Base-by-base conservation (phyloP, 164 flowering plant genomes). In the Buxus sempervirens region DNA sequence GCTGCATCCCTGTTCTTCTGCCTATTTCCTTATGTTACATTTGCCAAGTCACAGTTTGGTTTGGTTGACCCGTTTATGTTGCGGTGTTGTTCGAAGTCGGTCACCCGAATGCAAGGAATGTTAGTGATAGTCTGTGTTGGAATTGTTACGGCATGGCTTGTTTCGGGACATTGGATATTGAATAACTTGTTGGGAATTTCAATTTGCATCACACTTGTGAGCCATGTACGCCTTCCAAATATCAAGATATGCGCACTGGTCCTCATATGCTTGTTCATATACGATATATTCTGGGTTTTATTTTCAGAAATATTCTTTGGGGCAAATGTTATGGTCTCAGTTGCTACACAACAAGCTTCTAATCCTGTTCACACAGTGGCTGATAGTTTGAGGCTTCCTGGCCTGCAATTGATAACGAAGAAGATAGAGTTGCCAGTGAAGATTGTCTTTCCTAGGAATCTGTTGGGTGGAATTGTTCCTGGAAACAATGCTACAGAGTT, bases 251-350 rank as follows among this genome's bases (percentile, higher is more conserved):
- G 99, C 75, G 85, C 96, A 5, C 78, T 95, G 88, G 97, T 95
- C 18, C 90, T 95, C n/a, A 79, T 75, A 48, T 95, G 97, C 74
- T 70, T 92, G 82, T 92, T 95, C 62, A 79, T 88, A 4, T 92
- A 95, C 71, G 99, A 95, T 77, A 87, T 95, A 64, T 95, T 92
- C 78, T 95, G 98, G 99, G 99, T 95, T 56, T 95, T 89, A 82
- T 95, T 80, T 75, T 95, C 99, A 1, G 98, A 95, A 86, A 89
- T 87, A 67, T 82, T 95, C 69, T 95, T 95, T 73, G 99, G 98
- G 27, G 96, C 89, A 56, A 95, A 95, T 75, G 99, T 95, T 62
- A 92, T 92, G 99, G 98, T 92, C 27, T 87, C 98, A 0, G 96
- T 92, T 53, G 99, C 98, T 23, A 95, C 97, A 23, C 93, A 89